Evolutionary conservation across 306 rosid species (phyloP).

Genomic region (Luffa aegyptiaca): DNA sequence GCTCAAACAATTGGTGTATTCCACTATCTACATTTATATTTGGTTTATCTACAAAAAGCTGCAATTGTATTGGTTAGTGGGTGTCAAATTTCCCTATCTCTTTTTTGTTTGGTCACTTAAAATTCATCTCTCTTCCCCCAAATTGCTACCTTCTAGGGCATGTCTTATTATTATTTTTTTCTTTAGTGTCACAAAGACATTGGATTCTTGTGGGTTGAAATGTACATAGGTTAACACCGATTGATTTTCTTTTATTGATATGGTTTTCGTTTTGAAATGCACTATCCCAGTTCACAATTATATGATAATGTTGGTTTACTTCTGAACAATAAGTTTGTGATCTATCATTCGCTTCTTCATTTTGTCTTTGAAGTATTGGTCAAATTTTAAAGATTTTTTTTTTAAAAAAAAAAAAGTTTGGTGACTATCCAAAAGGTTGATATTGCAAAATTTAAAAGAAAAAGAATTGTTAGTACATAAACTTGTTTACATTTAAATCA

Average conservation of each 20-base stretch:
- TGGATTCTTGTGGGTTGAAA: neutral
- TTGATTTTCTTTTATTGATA: neutral
- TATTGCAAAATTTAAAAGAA: no score
- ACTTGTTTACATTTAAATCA: neutral
- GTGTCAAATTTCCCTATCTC: neutral
- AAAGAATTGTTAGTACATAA: no score
- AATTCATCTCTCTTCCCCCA: neutral
- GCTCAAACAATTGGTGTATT: neutral
- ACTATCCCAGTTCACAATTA: neutral
- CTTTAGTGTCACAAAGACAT: neutral
- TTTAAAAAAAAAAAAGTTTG: no score
- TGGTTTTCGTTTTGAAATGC: no score
- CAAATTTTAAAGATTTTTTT: no score
- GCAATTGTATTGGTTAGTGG: neutral
- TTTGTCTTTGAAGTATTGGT: no score
- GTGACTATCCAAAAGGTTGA: neutral
- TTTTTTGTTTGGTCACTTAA: neutral
- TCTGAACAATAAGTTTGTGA: no score
- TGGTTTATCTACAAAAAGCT: neutral
- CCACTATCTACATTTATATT: slow-evolving; percentile 1
- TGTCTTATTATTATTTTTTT: neutral
- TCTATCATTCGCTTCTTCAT: no score
- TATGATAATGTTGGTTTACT: neutral
- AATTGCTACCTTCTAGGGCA: neutral
- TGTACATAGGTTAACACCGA: neutral